phyloP scores from a whole-genome alignment of 805 yeast species.

The Yamadazyma takamatsuzukensis region DNA sequence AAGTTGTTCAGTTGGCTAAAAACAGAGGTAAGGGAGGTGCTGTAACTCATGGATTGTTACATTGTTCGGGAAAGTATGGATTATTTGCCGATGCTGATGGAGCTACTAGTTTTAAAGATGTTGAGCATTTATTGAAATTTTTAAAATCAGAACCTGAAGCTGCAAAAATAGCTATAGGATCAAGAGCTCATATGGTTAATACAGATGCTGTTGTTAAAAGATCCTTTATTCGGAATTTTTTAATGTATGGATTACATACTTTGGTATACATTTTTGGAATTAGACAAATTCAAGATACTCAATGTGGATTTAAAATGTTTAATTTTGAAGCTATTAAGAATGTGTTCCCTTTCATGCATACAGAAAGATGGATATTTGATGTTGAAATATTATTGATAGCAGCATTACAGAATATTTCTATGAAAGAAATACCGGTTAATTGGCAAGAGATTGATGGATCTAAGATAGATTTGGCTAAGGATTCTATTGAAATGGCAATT shows the following conservation, averaged over 20 bases:
- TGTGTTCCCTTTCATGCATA: conserved; percentile 89
- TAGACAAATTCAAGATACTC: conserved; percentile 83
- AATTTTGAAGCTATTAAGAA: conserved; percentile 59
- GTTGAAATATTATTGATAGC: conserved; percentile 88
- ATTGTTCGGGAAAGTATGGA: conserved; percentile 65
- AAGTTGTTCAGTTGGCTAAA: conserved; percentile 64
- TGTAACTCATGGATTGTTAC: conserved; percentile 86
- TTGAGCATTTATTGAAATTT: conserved; percentile 45
- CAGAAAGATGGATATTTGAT: conserved; percentile 98
- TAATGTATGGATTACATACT: conserved; percentile 90
- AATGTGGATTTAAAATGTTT: conserved; percentile 95
- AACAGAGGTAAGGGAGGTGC: conserved; percentile 93
- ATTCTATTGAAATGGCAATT: conserved; percentile 87
- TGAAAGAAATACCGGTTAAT: conserved; percentile 78
- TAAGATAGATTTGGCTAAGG: conserved; percentile 87
- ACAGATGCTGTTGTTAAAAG: conserved; percentile 97
- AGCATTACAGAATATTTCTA: conserved; percentile 59
- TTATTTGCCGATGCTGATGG: conserved; percentile 98
- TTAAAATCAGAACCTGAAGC: conserved; percentile 23
- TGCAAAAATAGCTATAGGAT: conserved; percentile 79
- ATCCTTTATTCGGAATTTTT: conserved; percentile 78
- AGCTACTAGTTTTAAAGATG: conserved; percentile 78
- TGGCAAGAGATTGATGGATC: conserved; percentile 99
- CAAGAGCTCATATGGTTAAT: conserved; percentile 94
- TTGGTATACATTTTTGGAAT: conserved; percentile 88